Evolutionary conservation across 495 filamentous ascomycete genomes (phyloP).

Genomic region (Penicillium manginii): DNA sequence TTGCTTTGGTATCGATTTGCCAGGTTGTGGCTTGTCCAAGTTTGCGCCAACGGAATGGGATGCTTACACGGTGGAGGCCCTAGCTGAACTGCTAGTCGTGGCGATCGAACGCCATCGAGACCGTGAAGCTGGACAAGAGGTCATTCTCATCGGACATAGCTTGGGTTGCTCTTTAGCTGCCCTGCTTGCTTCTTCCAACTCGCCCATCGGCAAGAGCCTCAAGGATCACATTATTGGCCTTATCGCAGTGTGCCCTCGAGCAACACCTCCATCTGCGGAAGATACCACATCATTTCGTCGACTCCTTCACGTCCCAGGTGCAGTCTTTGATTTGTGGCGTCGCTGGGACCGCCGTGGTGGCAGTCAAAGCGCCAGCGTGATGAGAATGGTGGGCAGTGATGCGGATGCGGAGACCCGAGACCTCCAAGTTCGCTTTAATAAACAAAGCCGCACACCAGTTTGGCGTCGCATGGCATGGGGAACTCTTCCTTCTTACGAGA

Average conservation of each 20-base stretch:
- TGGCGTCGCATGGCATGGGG: conserved; percentile 86
- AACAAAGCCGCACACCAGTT: conserved; percentile 76
- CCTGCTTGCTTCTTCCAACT: conserved; percentile 67
- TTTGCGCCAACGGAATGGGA: conserved; percentile 73
- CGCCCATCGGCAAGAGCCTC: conserved; percentile 47
- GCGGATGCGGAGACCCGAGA: conserved; percentile 76
- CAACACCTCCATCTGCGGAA: conserved; percentile 60
- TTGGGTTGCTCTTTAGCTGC: conserved; percentile 83
- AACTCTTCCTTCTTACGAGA: conserved; percentile 57
- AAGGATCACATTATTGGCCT: conserved; percentile 72
- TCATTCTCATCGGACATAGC: conserved; percentile 85
- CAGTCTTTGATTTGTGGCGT: conserved; percentile 77
- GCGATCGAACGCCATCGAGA: conserved; percentile 75
- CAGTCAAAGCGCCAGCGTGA: conserved; percentile 73
- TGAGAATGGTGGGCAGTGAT: conserved; percentile 72
- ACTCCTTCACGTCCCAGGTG: conserved; percentile 66
- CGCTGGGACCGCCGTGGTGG: conserved; percentile 84
- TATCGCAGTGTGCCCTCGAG: conserved; percentile 77
- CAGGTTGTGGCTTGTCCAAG: conserved; percentile 80
- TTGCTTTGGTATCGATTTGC: conserved; percentile 89
- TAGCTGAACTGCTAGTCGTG: conserved; percentile 72
- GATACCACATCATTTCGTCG: conserved; percentile 55
- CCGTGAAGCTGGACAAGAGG: conserved; percentile 65
- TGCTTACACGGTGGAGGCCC: conserved; percentile 75
- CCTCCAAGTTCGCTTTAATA: conserved; percentile 82